These are phyloP conservation scores for Colletotrichum somersetense DNA, from an alignment of 2,329 filamentous ascomycete genomes.

Conservation along the genomic window DNA sequence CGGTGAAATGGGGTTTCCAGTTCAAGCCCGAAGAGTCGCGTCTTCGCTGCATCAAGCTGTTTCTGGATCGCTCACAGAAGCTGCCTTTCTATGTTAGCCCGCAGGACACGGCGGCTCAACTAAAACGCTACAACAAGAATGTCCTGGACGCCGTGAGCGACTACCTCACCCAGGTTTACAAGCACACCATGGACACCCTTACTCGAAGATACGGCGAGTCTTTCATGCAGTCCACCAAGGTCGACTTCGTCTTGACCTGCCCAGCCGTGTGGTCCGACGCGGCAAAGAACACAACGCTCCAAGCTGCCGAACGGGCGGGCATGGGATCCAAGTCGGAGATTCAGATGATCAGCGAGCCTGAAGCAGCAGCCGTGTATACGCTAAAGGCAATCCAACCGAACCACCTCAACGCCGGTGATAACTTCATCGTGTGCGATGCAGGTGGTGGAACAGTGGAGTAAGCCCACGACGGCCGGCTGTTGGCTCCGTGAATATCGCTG, in stretches of 20 bases:
- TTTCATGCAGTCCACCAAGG: conserved; percentile 81
- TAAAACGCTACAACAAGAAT: conserved; percentile 80
- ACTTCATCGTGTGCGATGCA: conserved; percentile 73
- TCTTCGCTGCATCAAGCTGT: conserved; percentile 86
- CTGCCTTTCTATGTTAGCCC: conserved; percentile 84
- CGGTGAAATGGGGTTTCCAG: conserved; percentile 83
- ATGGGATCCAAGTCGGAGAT: conserved; percentile 79
- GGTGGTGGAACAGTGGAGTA: conserved; percentile 77
- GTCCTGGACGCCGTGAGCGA: conserved; percentile 85
- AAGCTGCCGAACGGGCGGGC: conserved; percentile 82
- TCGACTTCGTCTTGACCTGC: conserved; percentile 84
- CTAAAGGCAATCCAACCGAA: conserved; percentile 84
- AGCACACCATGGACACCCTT: conserved; percentile 83
- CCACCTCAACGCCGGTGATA: conserved; percentile 76
- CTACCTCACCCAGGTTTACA: conserved; percentile 81
- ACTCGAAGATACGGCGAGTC: conserved; percentile 80
- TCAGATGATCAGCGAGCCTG: conserved; percentile 84
- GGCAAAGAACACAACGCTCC: conserved; percentile 85
- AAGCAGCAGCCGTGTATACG: conserved; percentile 84
- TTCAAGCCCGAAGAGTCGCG: conserved; percentile 82
- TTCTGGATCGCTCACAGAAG: conserved; percentile 84
- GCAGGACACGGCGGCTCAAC: conserved; percentile 80
- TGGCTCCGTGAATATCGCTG: conserved; percentile 37
- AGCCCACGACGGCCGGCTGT: conserved; percentile 46
- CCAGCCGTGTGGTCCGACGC: conserved; percentile 88